Percentiles rank a stretch among this genome's conserved stretches.
phyloP scores from a whole-genome alignment of 176 grass and related monocot genomes.

The Triticum timopheevii region DNA sequence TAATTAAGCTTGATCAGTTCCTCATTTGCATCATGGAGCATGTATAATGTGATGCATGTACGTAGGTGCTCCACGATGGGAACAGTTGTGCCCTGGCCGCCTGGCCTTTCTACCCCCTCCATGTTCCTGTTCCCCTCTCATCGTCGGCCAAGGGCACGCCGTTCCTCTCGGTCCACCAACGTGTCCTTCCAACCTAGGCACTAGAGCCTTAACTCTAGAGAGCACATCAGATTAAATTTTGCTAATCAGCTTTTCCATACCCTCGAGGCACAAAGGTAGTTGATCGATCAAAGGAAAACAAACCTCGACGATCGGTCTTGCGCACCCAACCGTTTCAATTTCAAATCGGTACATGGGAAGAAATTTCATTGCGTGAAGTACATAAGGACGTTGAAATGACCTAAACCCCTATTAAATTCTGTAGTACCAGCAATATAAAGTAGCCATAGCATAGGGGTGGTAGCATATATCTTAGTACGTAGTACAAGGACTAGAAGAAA shows the following conservation, averaged over 20 bases:
- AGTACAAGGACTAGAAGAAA: conserved; percentile 9
- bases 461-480: background rate
- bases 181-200: background rate
- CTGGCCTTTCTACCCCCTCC: background rate
- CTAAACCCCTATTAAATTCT: background rate
- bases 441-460: background rate
- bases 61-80: background rate
- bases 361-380: background rate
- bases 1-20: background rate
- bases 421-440: background rate
- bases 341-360: background rate
- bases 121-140: conserved; percentile 15
- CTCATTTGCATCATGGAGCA: background rate
- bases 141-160: background rate
- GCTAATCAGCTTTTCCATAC: background rate
- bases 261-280: background rate
- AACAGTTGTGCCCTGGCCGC: background rate
- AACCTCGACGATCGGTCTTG: no score
- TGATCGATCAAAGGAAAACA: background rate
- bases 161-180: background rate
- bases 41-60: background rate
- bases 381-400: background rate
- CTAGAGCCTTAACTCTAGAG: background rate
- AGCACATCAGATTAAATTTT: background rate
- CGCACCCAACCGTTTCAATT: background rate